Base-by-base conservation (phyloP, 352 stramenopile genomes). In the Pythium monospermum region DNA sequence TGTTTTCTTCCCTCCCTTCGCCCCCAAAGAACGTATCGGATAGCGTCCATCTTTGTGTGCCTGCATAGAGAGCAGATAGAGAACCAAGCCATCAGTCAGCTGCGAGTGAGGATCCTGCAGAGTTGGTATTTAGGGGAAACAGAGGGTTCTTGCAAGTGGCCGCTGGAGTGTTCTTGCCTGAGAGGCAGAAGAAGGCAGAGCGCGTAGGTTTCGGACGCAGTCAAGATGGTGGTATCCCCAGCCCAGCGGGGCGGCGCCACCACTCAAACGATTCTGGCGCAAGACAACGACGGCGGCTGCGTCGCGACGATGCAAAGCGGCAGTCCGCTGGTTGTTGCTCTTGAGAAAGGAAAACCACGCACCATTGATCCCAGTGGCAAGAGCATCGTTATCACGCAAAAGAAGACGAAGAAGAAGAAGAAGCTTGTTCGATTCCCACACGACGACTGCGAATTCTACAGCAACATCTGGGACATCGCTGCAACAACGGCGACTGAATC, bases 401-500 rank as follows among this genome's bases (percentile, higher is more conserved):
- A n/a, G n/a, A 73, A 66, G 48, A 69, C 37, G 38, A 61, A 58
- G 53, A 47, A 52, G 28, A 59, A 56, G 49, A 82, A 82, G 57
- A 84, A 80, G 43, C 33, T 57, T 25, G 54, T 62, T 19, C 73
- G 64, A 12, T 65, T 74, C 7, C 60, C 66, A 0, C 30, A 43
- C 22, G 80, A 91, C 46, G 74, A 88, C 60, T 82, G 59, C 40
- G 80, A 84, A 38, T 91, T 91, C 63, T 91, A 91, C 66, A 68
- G 68, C 32, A 91, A 91, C 72, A 91, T 91, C 48, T 91, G 80
- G 80, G 55, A 12, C 18, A n/a, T 40, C 11, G 40, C 43, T 0
- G 3, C 33, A 15, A 38, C 35, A 15, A 51, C 22, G 8, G 26
- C 41, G 2, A 68, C 66, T 10, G 41, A 50, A 22, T 36, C 54